Conservation (phyloP, 257 asterid genomes). For the Salvia miltiorrhiza region DNA sequence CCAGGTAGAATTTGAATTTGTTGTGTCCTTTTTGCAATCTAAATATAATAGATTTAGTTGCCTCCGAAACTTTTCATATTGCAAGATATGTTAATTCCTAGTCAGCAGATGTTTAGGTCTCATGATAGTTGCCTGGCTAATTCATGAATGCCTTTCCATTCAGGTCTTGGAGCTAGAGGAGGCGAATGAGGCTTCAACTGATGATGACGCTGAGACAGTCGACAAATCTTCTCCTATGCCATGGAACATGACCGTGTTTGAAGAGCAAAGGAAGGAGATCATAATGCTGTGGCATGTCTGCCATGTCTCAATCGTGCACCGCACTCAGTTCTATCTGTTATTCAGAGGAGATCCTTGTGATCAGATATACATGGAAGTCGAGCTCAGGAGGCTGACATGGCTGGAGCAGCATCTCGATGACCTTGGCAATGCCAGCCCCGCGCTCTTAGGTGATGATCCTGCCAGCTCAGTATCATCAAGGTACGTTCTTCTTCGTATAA, state of each 20-base stretch:
- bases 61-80: not conserved
- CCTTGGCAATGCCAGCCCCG: conserved; percentile 97
- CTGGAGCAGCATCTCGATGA: conserved; percentile 87
- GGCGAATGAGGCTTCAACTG: conserved; percentile 53
- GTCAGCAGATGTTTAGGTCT: not conserved
- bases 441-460: conserved; percentile 90
- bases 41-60: no score
- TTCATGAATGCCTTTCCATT: not conserved
- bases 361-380: conserved; percentile 93
- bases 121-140: not conserved
- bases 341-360: conserved; percentile 83
- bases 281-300: conserved; percentile 96
- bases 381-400: conserved; percentile 83
- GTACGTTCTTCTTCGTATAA: conserved; percentile 25
- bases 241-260: conserved; percentile 57
- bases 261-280: conserved; percentile 79
- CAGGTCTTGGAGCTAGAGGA: conserved; percentile 95
- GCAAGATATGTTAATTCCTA: not conserved
- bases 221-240: conserved; percentile 57
- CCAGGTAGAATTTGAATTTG: conserved; percentile 52
- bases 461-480: conserved; percentile 85
- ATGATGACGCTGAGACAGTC: conserved; percentile 50
- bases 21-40: not conserved
- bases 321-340: conserved; percentile 80
- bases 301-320: conserved; percentile 85